Conservation (phyloP, 2,329 filamentous ascomycete species). For the Botrytis cinerea region DNA sequence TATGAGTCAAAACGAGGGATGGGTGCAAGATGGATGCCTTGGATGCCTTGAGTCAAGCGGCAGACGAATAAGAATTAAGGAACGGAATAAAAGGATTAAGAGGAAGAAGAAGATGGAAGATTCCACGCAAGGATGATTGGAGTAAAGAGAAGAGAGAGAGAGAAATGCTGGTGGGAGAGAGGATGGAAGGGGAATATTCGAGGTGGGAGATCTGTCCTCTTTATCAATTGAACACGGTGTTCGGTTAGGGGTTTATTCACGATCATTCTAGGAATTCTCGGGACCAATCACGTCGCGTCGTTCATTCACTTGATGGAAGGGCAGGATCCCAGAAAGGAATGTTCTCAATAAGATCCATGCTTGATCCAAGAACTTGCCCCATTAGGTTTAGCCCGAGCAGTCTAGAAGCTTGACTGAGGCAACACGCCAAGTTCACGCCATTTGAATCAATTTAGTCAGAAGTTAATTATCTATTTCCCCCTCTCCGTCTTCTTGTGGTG, state of each 20-base stretch:
- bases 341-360: conserved; percentile 4
- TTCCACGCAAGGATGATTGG: background rate
- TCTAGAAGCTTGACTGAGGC: background rate
- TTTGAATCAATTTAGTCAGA: conserved; percentile 7
- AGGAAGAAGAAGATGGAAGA: background rate
- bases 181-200: background rate
- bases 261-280: background rate
- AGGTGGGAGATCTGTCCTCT: conserved; percentile 27
- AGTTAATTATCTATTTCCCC: too few relatives aligned
- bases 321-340: background rate
- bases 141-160: background rate
- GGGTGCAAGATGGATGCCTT: background rate
- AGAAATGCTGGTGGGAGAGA: background rate
- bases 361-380: background rate
- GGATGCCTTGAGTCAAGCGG: background rate
- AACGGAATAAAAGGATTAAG: background rate
- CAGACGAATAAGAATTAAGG: background rate
- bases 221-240: conserved; percentile 26
- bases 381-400: background rate
- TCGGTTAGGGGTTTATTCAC: conserved; percentile 16
- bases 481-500: too few relatives aligned
- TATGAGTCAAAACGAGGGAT: conserved; percentile 17
- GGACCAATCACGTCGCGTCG: background rate
- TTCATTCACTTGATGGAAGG: background rate
- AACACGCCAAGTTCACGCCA: conserved; percentile 4